Evolutionary conservation across 148 eudicot genomes (phyloP).

Genomic region (Limonium bicolor): DNA sequence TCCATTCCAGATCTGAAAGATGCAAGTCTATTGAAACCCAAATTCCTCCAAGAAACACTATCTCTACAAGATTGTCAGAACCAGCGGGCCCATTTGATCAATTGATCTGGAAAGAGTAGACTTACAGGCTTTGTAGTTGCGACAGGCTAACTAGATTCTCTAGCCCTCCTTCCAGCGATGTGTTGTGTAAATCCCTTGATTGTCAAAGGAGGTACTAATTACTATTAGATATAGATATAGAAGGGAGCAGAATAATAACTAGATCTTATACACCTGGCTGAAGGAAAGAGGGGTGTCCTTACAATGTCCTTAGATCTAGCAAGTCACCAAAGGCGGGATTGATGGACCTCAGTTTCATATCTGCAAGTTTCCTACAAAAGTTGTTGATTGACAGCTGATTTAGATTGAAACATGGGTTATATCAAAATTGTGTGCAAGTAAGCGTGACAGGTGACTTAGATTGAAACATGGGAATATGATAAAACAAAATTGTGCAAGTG

Average conservation of each 20-base stretch:
- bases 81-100: not conserved
- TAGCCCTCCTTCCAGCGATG: slow-evolving; percentile 60
- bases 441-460: too few species aligned
- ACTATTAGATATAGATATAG: not conserved
- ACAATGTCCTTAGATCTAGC: slow-evolving; percentile 53
- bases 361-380: slow-evolving; percentile 40
- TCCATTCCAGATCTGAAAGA: slow-evolving; percentile 56
- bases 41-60: slow-evolving; percentile 29
- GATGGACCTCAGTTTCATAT: slow-evolving; percentile 50
- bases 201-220: not conserved
- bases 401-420: too few species aligned
- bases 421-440: too few species aligned
- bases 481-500: too few species aligned
- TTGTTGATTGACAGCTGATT: too few species aligned
- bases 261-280: not conserved
- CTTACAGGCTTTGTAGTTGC: slow-evolving; percentile 53
- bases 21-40: slow-evolving; percentile 62
- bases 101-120: not conserved
- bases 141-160: slow-evolving; percentile 54
- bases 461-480: too few species aligned
- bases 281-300: slow-evolving; percentile 21
- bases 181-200: slow-evolving; percentile 64
- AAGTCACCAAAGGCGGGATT: slow-evolving; percentile 70
- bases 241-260: not conserved
- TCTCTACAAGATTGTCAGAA: not conserved